Evolutionary conservation across 805 yeast species (phyloP), one percentile per base, ranked within the genome.

Genomic region (Metschnikowia baotianmanensis): DNA sequence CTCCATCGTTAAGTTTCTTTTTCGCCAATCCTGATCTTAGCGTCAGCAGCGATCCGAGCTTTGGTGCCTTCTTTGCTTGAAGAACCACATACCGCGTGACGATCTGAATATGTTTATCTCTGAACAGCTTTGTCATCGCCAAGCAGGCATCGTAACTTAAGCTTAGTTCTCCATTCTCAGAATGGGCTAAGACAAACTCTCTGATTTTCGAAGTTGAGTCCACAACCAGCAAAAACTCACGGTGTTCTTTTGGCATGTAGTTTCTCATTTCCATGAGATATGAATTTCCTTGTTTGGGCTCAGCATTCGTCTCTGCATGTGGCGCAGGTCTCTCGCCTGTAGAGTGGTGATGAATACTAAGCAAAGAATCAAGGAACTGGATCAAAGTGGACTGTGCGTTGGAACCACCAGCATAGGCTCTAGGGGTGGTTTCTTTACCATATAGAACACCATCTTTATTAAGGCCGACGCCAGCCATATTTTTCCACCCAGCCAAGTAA

Each of bases 31-130:
- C 93, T 1, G 86, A 76, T 53, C 88, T 76, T 42, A 81, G 59
- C 7, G 89, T 81, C 36, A 74, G 70, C 28, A 70, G 60, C 44
- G 82, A 76, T 2, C 86, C 86, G 52, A 76, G 59, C 37, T 67
- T 69, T 38, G 65, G 59, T 41, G 72, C 67, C 56, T 71, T 71
- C 48, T 77, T 80, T 11, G 96, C 88, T 58, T 86, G 96, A 31
- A 87, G 64, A 20, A 90, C 76, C 48, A 90, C 80, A 54, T 88
- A 90, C 47, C 96, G 74, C 7, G 96, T 84, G 12, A 90, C 96
- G 40, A 90, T 82, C 63, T 89, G 96, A 47, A 90, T 87, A 59
- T 90, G 98, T 60, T 86, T 89, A 62, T 89, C 96, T 62, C 98
- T 77, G 67, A 90, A 88, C 42, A 83, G 68, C 56, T 91, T 84